These are phyloP conservation scores for Metschnikowia baotianmanensis DNA, from an alignment of 805 yeast species.

Conservation along the genomic window DNA sequence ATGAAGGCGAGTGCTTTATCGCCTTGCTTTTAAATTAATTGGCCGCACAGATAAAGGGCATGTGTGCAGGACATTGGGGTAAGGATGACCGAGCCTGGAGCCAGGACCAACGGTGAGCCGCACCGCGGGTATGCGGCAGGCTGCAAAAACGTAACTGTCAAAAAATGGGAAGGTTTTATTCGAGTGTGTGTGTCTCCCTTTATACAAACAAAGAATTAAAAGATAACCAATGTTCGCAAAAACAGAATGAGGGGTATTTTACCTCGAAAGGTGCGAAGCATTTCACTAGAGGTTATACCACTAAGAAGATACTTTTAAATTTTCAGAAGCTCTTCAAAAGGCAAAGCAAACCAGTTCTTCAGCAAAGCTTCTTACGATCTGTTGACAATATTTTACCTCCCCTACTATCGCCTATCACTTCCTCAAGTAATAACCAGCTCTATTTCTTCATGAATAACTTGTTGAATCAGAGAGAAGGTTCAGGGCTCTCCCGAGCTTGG, in stretches of 20 bases:
- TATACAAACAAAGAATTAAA: no score
- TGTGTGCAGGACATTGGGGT: slow-evolving; percentile 3
- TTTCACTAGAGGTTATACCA: no score
- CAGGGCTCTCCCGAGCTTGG: slow-evolving; percentile 30
- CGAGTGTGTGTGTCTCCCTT: no score
- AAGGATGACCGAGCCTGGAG: slow-evolving; percentile 2
- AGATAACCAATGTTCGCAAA: no score
- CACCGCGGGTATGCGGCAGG: slow-evolving; percentile 3
- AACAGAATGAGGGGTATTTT: no score
- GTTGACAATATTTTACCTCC: neutral
- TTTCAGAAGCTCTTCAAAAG: no score
- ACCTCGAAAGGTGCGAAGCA: no score
- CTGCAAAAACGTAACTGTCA: slow-evolving; percentile 3
- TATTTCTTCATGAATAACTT: neutral
- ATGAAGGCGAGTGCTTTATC: neutral
- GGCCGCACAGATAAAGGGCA: slow-evolving; percentile 9
- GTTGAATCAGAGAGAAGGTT: slow-evolving; percentile 2
- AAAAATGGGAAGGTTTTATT: no score
- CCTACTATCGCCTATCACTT: neutral
- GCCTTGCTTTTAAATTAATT: slow-evolving; percentile 4
- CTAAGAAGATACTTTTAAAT: no score
- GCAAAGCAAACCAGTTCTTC: no score
- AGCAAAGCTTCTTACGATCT: no score
- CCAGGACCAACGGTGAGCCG: slow-evolving; percentile 6
- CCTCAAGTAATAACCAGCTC: neutral